These are phyloP conservation scores for Exophiala xenobiotica DNA, from an alignment of 2,329 filamentous ascomycete genomes.

Conservation along the genomic window DNA sequence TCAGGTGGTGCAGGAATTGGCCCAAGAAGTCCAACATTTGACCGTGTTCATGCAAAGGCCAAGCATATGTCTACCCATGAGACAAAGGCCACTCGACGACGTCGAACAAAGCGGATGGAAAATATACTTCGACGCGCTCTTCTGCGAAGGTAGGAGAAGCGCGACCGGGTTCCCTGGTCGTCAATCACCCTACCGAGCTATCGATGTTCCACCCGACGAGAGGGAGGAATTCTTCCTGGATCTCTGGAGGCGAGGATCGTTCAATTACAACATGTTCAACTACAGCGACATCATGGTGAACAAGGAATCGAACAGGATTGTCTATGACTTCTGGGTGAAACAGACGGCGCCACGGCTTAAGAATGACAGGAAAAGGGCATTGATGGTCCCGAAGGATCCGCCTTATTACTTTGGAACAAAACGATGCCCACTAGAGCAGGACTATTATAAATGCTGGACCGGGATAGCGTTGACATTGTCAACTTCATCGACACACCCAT, in stretches of 20 bases:
- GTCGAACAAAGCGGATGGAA: slow-evolving; percentile 53
- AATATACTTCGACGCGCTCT: slow-evolving; percentile 34
- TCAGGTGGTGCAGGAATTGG: slow-evolving; percentile 62
- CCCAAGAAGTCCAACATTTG: slow-evolving; percentile 51
- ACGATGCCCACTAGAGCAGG: slow-evolving; percentile 48
- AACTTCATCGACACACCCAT: slow-evolving; percentile 41
- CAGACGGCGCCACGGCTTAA: slow-evolving; percentile 53
- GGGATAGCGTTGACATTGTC: slow-evolving; percentile 48
- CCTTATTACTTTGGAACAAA: slow-evolving; percentile 58
- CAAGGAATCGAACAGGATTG: slow-evolving; percentile 49
- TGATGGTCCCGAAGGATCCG: slow-evolving; percentile 54
- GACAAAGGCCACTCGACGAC: slow-evolving; percentile 46
- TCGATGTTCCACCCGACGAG: slow-evolving; percentile 48
- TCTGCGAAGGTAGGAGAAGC: slow-evolving; percentile 30
- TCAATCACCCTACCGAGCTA: slow-evolving; percentile 59
- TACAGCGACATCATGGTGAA: slow-evolving; percentile 53
- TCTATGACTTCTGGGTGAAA: slow-evolving; percentile 57
- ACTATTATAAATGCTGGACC: slow-evolving; percentile 52
- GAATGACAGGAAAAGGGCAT: slow-evolving; percentile 50
- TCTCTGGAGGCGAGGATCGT: slow-evolving; percentile 54
- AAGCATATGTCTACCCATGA: slow-evolving; percentile 64
- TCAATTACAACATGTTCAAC: slow-evolving; percentile 48
- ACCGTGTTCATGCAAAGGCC: slow-evolving; percentile 61
- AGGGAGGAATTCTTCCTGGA: slow-evolving; percentile 49
- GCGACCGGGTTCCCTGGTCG: slow-evolving; percentile 54